Conservation (phyloP, 352 stramenopile species). For the Phytophthora hybrid region DNA sequence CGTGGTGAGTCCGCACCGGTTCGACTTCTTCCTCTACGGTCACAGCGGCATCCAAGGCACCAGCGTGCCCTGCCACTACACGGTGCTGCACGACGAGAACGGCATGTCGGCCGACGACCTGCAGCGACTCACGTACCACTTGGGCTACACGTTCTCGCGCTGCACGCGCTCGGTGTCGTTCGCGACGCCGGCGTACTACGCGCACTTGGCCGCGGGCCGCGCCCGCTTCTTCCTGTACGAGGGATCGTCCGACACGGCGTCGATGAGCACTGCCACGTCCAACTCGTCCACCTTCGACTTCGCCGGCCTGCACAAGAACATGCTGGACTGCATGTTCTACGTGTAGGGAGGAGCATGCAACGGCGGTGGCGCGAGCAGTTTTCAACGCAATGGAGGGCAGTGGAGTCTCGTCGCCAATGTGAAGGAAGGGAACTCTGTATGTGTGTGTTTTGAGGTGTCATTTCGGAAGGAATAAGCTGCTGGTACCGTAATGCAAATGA, state of each 20-base stretch:
- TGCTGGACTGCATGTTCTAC: constrained; percentile 30
- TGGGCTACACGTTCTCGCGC: constrained; percentile 84
- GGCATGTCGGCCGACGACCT: constrained; percentile 63
- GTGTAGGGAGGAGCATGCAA: not conserved
- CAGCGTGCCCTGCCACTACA: constrained; percentile 82
- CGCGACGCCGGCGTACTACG: constrained; percentile 85
- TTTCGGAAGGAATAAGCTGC: not conserved
- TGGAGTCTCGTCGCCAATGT: not conserved
- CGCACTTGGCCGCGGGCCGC: constrained; percentile 55
- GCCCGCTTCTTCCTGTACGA: constrained; percentile 84
- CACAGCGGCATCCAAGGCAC: constrained; percentile 84
- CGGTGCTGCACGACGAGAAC: constrained; percentile 83
- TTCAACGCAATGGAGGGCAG: not conserved
- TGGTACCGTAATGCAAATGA: not conserved
- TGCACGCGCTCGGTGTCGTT: constrained; percentile 89
- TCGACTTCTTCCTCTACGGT: constrained; percentile 89
- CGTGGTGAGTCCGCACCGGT: constrained; percentile 79
- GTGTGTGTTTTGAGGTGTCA: not conserved
- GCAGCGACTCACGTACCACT: constrained; percentile 67
- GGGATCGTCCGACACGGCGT: constrained; percentile 42
- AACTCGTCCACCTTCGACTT: constrained; percentile 21
- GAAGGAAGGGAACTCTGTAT: not conserved
- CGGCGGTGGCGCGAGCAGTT: not conserved
- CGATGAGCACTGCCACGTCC: constrained; percentile 13
- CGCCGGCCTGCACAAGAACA: constrained; percentile 18